Conservation (phyloP, 1,139 yeast species). For the Debaryomyces fabryi region DNA sequence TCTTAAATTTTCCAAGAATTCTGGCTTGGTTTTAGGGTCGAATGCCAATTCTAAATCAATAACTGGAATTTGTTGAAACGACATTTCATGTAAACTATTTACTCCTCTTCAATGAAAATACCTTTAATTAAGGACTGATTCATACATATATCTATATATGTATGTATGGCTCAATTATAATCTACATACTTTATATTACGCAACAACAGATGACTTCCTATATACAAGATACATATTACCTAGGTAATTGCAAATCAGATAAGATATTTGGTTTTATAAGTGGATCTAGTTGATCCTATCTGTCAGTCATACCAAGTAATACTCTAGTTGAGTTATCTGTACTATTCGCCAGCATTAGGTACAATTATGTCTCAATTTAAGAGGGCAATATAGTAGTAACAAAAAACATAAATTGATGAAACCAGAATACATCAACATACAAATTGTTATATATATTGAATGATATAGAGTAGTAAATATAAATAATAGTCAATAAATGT, state of each 20-base stretch:
- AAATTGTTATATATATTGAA: background rate
- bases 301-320: background rate
- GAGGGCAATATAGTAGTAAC: background rate
- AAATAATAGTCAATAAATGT: background rate
- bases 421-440: background rate
- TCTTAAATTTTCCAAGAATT: constrained; percentile 48
- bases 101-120: background rate
- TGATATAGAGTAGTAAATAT: background rate
- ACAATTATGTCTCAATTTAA: background rate
- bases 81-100: constrained; percentile 17
- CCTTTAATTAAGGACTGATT: background rate
- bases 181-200: background rate
- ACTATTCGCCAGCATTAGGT: background rate
- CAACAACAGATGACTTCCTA: constrained; percentile 4
- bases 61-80: constrained; percentile 36
- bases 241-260: background rate
- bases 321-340: background rate
- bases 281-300: background rate
- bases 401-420: background rate
- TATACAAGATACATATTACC: background rate
- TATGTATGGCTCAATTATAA: background rate
- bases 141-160: background rate
- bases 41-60: constrained; percentile 37
- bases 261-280: background rate
- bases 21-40: constrained; percentile 41